phyloP scores from a whole-genome alignment of 225 moss, liverwort and hornwort genomes.

The Rhytidiadelphus loreus region DNA sequence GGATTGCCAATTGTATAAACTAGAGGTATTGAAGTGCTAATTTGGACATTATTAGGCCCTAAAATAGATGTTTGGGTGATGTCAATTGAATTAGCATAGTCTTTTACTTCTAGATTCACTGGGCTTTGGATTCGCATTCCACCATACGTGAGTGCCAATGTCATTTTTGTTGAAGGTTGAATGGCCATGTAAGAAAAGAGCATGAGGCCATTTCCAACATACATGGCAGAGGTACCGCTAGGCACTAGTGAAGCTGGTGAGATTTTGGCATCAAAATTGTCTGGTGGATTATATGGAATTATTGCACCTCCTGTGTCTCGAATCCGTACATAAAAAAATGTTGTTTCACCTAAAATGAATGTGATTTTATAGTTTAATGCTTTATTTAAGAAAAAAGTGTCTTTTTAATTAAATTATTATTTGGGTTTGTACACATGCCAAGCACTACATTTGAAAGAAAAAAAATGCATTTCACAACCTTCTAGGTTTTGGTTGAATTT shows the following conservation, averaged over 20 bases:
- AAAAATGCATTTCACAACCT: not conserved
- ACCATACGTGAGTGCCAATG: slow-evolving; percentile 2
- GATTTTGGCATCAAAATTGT: slow-evolving; percentile 10
- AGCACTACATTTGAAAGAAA: too few relatives aligned
- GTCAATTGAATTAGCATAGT: not conserved
- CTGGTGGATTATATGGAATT: not conserved
- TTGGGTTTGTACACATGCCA: not conserved
- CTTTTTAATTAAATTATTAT: not conserved
- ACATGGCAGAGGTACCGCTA: not conserved
- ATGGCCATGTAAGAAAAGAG: slow-evolving; percentile 34
- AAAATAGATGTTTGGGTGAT: slow-evolving; percentile 7
- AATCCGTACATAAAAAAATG: slow-evolving; percentile 21
- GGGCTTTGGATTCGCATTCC: not conserved
- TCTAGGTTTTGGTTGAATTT: not conserved
- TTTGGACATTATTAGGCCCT: slow-evolving; percentile 11
- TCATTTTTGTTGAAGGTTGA: slow-evolving; percentile 16
- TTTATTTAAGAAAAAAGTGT: not conserved
- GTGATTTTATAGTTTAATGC: not conserved
- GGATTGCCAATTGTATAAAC: slow-evolving; percentile 10
- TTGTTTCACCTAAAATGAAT: slow-evolving; percentile 1
- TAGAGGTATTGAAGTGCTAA: slow-evolving; percentile 16
- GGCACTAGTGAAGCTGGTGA: slow-evolving; percentile 19
- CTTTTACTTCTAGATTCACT: slow-evolving; percentile 3
- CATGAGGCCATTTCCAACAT: slow-evolving; percentile 30
- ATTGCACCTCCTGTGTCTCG: slow-evolving; percentile 9